Evolutionary conservation across 179 eudicot species (phyloP).

Genomic region (Silene vulgaris): DNA sequence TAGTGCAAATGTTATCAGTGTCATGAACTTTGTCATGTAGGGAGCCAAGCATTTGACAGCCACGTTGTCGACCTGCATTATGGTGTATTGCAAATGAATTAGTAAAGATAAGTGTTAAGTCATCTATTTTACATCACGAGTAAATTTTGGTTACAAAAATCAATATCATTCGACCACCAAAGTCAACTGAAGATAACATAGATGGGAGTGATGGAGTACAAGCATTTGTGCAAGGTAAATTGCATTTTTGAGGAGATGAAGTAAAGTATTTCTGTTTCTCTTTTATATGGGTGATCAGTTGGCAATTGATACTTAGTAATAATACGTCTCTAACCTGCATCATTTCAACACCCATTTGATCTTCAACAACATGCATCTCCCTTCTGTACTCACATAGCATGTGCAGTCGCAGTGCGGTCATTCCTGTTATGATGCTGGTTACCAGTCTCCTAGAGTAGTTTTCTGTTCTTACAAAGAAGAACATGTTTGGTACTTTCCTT

Average conservation of each 20-base stretch:
- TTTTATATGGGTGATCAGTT: neutral
- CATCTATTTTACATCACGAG: too few species aligned
- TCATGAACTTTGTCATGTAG: slow-evolving; percentile 84
- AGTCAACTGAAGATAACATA: too few species aligned
- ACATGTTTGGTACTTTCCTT: slow-evolving; percentile 89
- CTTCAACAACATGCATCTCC: slow-evolving; percentile 93
- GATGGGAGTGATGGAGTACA: too few species aligned
- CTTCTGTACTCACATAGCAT: slow-evolving; percentile 76
- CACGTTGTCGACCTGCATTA: slow-evolving; percentile 68
- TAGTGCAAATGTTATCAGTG: slow-evolving; percentile 70
- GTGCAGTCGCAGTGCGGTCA: slow-evolving; percentile 78
- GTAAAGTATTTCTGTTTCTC: neutral
- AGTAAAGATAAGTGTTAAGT: neutral
- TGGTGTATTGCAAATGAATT: neutral
- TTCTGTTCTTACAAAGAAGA: slow-evolving; percentile 73
- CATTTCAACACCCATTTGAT: slow-evolving; percentile 79
- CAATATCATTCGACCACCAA: too few species aligned
- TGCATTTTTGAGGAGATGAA: neutral
- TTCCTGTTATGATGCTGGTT: slow-evolving; percentile 74
- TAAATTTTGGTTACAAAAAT: too few species aligned
- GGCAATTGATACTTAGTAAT: neutral
- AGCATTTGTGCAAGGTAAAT: neutral
- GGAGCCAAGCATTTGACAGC: slow-evolving; percentile 79
- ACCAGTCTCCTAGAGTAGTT: slow-evolving; percentile 78
- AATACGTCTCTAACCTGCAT: slow-evolving; percentile 46